These are phyloP conservation scores for Cardamine occulta DNA, from an alignment of 345 rosid species.

Conservation along the genomic window DNA sequence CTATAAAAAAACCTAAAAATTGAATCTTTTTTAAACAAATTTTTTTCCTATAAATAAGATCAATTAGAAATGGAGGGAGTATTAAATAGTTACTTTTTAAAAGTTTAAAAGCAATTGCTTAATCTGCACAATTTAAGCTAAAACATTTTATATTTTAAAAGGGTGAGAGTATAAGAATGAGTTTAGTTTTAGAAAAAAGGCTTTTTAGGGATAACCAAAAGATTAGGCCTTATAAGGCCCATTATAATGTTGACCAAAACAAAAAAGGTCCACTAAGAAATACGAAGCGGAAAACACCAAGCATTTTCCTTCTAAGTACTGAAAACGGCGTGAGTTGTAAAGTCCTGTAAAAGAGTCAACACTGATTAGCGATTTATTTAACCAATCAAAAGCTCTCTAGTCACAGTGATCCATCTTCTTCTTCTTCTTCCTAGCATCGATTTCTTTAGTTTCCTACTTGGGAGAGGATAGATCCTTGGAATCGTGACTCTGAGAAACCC, in stretches of 20 bases:
- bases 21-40: no score
- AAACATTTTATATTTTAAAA: no score
- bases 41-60: no score
- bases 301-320: not conserved
- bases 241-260: not conserved
- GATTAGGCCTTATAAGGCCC: constrained; percentile 7
- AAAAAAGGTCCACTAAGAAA: no score
- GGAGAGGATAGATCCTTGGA: not conserved
- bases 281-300: not conserved
- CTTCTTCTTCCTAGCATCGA: constrained; percentile 12
- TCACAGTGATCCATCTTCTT: constrained; percentile 12
- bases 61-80: no score
- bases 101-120: no score
- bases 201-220: not conserved
- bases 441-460: not conserved
- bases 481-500: not conserved
- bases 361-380: not conserved
- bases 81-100: no score
- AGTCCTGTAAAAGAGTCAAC: not conserved
- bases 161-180: no score
- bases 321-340: constrained; percentile 15
- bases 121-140: no score
- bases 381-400: not conserved
- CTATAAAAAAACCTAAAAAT: no score
- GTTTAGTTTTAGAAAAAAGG: not conserved